Evolutionary conservation across 2,329 filamentous ascomycete genomes (phyloP), one percentile per base, ranked within the genome.

Genomic region (Fusarium nodosum): DNA sequence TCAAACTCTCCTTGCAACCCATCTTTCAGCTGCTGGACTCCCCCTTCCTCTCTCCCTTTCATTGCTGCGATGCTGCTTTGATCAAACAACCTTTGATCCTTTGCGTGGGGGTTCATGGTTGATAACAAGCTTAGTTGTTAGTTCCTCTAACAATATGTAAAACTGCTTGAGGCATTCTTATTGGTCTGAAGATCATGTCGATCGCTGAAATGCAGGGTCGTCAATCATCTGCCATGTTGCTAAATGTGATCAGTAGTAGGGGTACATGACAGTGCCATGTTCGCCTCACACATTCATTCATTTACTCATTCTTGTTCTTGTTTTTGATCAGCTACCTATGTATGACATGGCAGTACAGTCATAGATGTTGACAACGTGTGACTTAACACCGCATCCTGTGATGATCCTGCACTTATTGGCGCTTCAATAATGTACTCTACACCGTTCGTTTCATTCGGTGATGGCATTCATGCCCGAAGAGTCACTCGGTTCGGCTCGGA

Each of bases 401-500:
- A 16, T 45, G 16, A 24, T 34, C 31, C 20, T 39, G 26, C n/a
- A 13, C 36, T 33, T 57, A 54, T 53, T 34, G 30, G 36, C 20
- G 39, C 62, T 38, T 41, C 18, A 34, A 41, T 18, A 28, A 31
- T 13, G 28, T 22, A 26, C 54, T 33, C 18, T 34, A 26, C 24
- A 44, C 39, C 51, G 30, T 64, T 59, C 51, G 34, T 64, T 64
- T 46, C n/a, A 38, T 34, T 12, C n/a, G 8, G 24, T 34, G 12
- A 22, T 31, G 39, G 41, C 20, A 60, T 24, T 42, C 30, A 34
- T 44, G 38, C 33, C 51, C 47, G 30, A 46, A 36, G 47, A 70
- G 57, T 71, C 54, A 68, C 56, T 57, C 60, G 67, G 68, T 38
- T 70, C 67, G 67, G 56, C 60, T 64, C 50, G 63, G 38, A 42